Conservation (phyloP, 2,329 filamentous ascomycete genomes). For the Orbilia brochopaga region DNA sequence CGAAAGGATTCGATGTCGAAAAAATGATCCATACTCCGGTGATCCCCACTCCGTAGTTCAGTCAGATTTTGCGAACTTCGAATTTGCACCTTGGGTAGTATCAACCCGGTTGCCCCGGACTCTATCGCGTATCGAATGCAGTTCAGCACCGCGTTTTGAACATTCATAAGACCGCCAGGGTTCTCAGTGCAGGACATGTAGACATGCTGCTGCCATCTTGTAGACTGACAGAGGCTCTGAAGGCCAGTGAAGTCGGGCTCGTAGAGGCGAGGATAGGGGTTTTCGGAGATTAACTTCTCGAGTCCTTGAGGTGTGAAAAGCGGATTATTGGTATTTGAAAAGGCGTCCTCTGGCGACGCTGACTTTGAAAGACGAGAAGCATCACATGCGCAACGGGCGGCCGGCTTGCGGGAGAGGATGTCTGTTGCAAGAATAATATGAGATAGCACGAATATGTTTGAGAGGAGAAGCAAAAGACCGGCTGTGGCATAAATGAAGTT, state of each 20-base stretch:
- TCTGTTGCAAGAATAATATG: too few relatives aligned
- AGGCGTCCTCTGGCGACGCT: too few relatives aligned
- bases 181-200: conserved; percentile 63
- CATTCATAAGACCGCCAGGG: conserved; percentile 63
- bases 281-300: conserved; percentile 2
- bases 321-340: conserved; percentile 16
- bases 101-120: conserved; percentile 61
- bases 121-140: conserved; percentile 63
- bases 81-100: conserved; percentile 61
- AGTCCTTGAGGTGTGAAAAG: conserved; percentile 19
- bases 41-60: conserved; percentile 59
- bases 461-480: too few relatives aligned
- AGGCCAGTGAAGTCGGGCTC: background rate
- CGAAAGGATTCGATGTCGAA: conserved; percentile 62
- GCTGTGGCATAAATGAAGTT: too few relatives aligned
- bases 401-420: too few relatives aligned
- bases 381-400: too few relatives aligned
- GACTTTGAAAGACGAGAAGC: too few relatives aligned
- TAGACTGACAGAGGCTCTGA: background rate
- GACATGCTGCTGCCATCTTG: background rate
- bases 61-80: conserved; percentile 59
- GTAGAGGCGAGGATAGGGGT: background rate
- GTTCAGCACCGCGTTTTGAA: conserved; percentile 63
- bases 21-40: conserved; percentile 61
- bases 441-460: too few relatives aligned